Evolutionary conservation across 1,284 basidiomycete genomes (phyloP), one percentile per base, ranked within the genome.

Genomic region (Bjerkandera adusta): DNA sequence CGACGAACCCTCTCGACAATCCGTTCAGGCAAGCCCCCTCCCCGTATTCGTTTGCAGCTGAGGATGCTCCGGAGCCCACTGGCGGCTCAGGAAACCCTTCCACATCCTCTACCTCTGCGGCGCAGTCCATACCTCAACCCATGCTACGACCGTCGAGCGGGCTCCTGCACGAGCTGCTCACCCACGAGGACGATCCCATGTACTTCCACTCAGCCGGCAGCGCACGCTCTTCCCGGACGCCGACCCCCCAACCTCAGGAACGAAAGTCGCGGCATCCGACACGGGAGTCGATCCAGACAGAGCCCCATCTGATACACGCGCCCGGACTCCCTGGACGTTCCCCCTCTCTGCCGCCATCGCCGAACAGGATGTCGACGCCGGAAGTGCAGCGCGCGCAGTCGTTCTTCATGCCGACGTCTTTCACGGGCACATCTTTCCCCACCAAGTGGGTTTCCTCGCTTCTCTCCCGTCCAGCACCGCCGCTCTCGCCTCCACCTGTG

Each of bases 111-210:
- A 30, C 21, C 3, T 10, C 7, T 12, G 22, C 38, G 16, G n/a
- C n/a, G n/a, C n/a, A n/a, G n/a, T 15, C 39, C 27, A 38, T 68
- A 71, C 45, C 3, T 24, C 36, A 15, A 18, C 27, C 27, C n/a
- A 30, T 30, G 8, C 8, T 30, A 8, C 27, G n/a, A 30, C 27
- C 39, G 16, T 33, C 39, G 2, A 65, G 66, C 34, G 68, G 63
- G 13, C 62, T 83, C 1, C 61, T 85, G 39, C 74, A 82, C 41
- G 81, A 85, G 53, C 57, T 85, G 22, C 57, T 83, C 24, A 57
- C 68, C 42, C 73, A 82, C 48, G 73, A 84, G 56, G 77, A 83
- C 42, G 79, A 84, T 58, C 81, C 81, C 1, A 57, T 83, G 52
- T 81, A 75, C 56, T 83, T 49, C 30, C 45, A 30, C 24, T 18